Evolutionary conservation across 1,284 basidiomycete genomes (phyloP), one percentile per base, ranked within the genome.

Genomic region (Neonothopanus nambi): DNA sequence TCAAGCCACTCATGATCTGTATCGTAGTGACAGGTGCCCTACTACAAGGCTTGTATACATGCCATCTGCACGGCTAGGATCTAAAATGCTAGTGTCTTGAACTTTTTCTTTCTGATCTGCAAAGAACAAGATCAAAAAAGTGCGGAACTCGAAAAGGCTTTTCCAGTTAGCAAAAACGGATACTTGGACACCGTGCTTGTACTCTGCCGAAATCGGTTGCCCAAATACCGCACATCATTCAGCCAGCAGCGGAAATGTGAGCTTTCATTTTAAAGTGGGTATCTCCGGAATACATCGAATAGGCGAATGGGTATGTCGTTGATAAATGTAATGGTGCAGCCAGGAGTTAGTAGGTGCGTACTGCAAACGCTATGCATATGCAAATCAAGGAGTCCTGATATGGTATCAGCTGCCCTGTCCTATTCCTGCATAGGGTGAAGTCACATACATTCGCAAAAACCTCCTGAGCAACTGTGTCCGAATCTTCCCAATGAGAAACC

Each of bases 401-500:
- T 55, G 39, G 52, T 52, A 61, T 36, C 41, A 48, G 33, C 20
- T 36, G 15, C n/a, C 11, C 26, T 38, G 23, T 24, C 49, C 28
- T 46, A 48, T 17, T 8, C n/a, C n/a, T 28, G 20, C 21, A 11
- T 49, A 51, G 46, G 48, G 58, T 51, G 26, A 38, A 48, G 24
- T 48, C 45, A 70, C 82, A 59, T 67, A 87, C 87, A 69, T 86
- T 89, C 46, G 75, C 71, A 68, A 77, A 87, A 68, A 88, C 75
- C 67, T 89, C 87, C 68, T 87, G 85, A 28, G 80, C 80, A 52
- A 87, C 79, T 43, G 77, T 73, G 67, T 89, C 86, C 47, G 78
- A 77, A 59, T 89, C 85, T 70, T 89, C 86, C 87, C 87, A 89
- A 64, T 89, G 86, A 61, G 84, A 86, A 33, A 75, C 79, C 67